Evolutionary conservation across 2,329 filamentous ascomycete species (phyloP).

Genomic region (Verticillium nonalfalfae): DNA sequence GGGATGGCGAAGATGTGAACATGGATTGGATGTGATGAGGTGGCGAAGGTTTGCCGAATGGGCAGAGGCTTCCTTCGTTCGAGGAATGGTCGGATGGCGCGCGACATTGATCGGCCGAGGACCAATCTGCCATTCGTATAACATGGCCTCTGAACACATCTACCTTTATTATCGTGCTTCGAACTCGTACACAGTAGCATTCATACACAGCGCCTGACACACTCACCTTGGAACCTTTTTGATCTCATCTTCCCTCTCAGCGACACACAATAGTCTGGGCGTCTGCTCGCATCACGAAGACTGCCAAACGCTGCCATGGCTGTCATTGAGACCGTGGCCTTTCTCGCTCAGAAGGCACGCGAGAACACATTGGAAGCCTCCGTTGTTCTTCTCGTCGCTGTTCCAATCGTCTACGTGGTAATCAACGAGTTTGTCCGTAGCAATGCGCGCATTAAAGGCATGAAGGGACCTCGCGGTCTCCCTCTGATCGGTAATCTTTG

Average conservation of each 20-base stretch:
- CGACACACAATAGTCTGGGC: background rate
- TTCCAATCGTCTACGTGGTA: slow-evolving; percentile 37
- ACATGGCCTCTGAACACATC: background rate
- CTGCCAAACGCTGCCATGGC: slow-evolving; percentile 14
- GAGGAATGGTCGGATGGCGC: background rate
- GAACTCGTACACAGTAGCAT: background rate
- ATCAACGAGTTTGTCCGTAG: slow-evolving; percentile 41
- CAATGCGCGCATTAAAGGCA: slow-evolving; percentile 34
- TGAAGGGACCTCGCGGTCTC: slow-evolving; percentile 41
- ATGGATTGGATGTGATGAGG: background rate
- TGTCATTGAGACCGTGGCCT: slow-evolving; percentile 15
- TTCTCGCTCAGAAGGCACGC: slow-evolving; percentile 11
- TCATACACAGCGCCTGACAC: background rate
- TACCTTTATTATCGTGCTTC: background rate
- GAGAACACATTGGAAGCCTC: slow-evolving; percentile 16
- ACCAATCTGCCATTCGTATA: background rate
- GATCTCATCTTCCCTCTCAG: background rate
- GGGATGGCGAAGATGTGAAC: background rate
- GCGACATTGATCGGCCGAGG: background rate
- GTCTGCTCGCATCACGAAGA: background rate
- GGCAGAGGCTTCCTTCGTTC: background rate
- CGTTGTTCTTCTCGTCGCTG: slow-evolving; percentile 14
- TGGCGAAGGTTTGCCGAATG: background rate
- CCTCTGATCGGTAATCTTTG: slow-evolving; percentile 49
- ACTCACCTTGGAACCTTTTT: background rate